phyloP scores from a whole-genome alignment of 2,329 filamentous ascomycete genomes.

The Ophiostoma piceae region DNA sequence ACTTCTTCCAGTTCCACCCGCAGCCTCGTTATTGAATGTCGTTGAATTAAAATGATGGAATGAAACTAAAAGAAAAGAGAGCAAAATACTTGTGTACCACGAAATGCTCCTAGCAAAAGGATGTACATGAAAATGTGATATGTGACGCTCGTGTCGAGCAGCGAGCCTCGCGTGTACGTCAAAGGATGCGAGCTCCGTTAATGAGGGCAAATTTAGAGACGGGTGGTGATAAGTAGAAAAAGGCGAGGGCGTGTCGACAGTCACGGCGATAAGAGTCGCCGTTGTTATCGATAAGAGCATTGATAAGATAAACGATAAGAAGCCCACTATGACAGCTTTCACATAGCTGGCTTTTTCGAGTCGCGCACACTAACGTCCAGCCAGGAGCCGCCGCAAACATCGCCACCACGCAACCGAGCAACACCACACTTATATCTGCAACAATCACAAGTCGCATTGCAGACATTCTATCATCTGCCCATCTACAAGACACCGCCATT shows the following conservation, averaged over 20 bases:
- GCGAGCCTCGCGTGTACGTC: not conserved
- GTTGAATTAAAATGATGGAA: not conserved
- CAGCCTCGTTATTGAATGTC: slow-evolving; percentile 2
- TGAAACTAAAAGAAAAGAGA: not conserved
- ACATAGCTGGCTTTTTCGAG: slow-evolving; percentile 20
- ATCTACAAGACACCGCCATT: not conserved
- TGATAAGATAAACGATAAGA: not conserved
- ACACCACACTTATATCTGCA: not conserved
- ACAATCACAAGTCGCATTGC: not conserved
- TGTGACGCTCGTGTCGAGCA: not conserved
- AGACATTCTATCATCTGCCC: not conserved
- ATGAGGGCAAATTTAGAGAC: slow-evolving; percentile 6
- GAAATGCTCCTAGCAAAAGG: not conserved
- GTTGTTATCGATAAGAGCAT: not conserved
- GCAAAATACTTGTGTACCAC: not conserved
- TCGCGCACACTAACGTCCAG: not conserved
- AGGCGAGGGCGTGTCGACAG: not conserved
- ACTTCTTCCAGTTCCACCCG: slow-evolving; percentile 1
- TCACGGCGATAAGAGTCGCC: not conserved
- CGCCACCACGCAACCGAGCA: not conserved
- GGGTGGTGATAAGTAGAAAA: not conserved
- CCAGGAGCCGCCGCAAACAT: not conserved
- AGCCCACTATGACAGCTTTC: not conserved
- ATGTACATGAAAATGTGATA: not conserved
- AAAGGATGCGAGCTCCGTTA: not conserved